A percentile compares a stretch with the other conserved stretches of the same genome.
phyloP scores from a whole-genome alignment of 768 basidiomycete genomes.

The Mycena chlorophos region DNA sequence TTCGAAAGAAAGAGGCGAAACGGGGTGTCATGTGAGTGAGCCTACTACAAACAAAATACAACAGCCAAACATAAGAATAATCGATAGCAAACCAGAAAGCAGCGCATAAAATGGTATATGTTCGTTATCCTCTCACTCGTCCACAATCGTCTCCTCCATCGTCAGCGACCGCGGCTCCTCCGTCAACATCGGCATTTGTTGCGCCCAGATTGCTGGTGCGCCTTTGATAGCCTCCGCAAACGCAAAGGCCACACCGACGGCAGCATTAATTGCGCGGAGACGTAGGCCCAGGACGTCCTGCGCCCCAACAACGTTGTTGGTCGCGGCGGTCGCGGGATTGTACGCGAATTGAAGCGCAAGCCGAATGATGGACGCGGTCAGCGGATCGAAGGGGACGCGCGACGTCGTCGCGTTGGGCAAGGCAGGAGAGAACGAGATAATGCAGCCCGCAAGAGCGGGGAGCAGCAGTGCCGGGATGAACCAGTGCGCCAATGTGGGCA shows the following conservation, averaged over 20 bases:
- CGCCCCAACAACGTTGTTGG: constrained; percentile 30
- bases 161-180: constrained; percentile 11
- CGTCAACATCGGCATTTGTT: constrained; percentile 9
- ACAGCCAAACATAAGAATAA: not conserved
- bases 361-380: constrained; percentile 64
- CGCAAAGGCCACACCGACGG: constrained; percentile 60
- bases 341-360: constrained; percentile 63
- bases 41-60: not conserved
- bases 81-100: constrained; percentile 30
- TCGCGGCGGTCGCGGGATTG: constrained; percentile 40
- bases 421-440: constrained; percentile 64
- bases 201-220: constrained; percentile 41
- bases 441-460: constrained; percentile 54
- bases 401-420: constrained; percentile 17
- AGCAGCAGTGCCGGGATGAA: constrained; percentile 58
- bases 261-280: constrained; percentile 57
- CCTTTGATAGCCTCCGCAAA: constrained; percentile 63
- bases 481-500: constrained; percentile 62
- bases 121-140: constrained; percentile 6
- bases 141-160: constrained; percentile 18
- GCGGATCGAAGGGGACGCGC: constrained; percentile 51
- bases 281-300: constrained; percentile 56
- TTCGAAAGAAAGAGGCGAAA: constrained; percentile 13
- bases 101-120: constrained; percentile 4
- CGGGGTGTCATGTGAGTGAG: not conserved